Evolutionary conservation across 495 filamentous ascomycete species (phyloP).

Genomic region (Oleoguttula mirabilis): DNA sequence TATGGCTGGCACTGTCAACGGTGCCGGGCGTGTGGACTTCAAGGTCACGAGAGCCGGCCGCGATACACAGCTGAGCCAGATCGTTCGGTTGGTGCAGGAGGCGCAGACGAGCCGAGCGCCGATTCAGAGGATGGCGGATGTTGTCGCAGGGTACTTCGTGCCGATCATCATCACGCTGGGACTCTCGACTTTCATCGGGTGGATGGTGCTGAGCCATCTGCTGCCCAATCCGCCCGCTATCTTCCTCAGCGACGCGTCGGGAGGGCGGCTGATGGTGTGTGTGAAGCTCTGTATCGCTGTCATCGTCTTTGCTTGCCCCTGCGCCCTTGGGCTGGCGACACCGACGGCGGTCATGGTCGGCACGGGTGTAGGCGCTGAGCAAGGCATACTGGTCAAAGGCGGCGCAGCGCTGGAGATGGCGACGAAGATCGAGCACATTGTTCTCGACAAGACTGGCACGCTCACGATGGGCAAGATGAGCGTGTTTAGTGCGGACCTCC

Average conservation of each 20-base stretch:
- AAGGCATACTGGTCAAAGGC: conserved; percentile 94
- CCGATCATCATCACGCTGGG: conserved; percentile 79
- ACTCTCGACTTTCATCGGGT: conserved; percentile 70
- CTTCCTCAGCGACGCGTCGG: conserved; percentile 66
- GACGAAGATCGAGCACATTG: conserved; percentile 80
- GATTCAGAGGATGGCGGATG: conserved; percentile 88
- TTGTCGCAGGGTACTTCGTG: conserved; percentile 87
- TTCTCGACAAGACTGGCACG: conserved; percentile 99
- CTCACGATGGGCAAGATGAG: conserved; percentile 91
- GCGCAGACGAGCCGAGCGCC: conserved; percentile 90
- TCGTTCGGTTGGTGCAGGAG: conserved; percentile 92
- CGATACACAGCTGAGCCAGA: conserved; percentile 94
- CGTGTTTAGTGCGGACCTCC: conserved; percentile 57
- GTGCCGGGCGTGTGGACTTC: conserved; percentile 81
- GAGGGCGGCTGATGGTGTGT: conserved; percentile 90
- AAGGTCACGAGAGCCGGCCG: conserved; percentile 83
- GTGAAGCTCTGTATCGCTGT: conserved; percentile 96
- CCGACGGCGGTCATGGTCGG: conserved; percentile 99
- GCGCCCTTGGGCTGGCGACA: conserved; percentile 83
- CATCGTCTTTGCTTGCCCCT: conserved; percentile 96
- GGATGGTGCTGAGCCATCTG: conserved; percentile 91
- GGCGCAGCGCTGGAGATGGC: conserved; percentile 86
- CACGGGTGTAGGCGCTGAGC: conserved; percentile 89
- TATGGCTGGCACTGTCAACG: conserved; percentile 96
- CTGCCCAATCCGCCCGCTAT: conserved; percentile 72